Evolutionary conservation across 1,139 yeast genomes (phyloP), one percentile per base, ranked within the genome.

Genomic region (Wickerhamomyces sp.): DNA sequence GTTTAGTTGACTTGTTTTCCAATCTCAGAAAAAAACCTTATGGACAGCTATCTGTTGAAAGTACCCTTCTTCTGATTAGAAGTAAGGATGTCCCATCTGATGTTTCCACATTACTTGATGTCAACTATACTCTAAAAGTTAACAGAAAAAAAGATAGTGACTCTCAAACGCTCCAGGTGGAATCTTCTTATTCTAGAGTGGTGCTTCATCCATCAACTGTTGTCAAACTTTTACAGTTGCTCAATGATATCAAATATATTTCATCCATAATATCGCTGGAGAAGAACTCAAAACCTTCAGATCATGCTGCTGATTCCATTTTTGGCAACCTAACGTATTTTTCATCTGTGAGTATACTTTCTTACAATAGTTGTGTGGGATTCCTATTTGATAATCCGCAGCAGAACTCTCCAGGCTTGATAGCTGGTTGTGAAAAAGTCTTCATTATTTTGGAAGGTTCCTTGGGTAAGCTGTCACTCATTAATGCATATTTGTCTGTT

Each of bases 361-460:
- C 89, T 0, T 75, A 80, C 48, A 78, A 82, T 49, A 71, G 84
- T 45, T 83, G 94, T 51, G 45, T 82, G 27, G 95, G 95, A 0
- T 86, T 95, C 89, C 58, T 87, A 7, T 83, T 83, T 55, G 70
- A 69, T 17, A 59, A 59, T n/a, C 55, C 54, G 0, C 21, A 42
- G 10, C 41, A 41, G 22, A 44, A 60, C 5, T 65, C 65, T 20
- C 74, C 74, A 18, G 96, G 96, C 16, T 55, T 86, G n/a, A 78
- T 84, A 32, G 48, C 78, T 34, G 96, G 96, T 0, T 87, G 86
- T 39, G 86, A 84, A 45, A 63, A 81, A 28, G 72, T 82, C 33
- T 81, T 78, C 51, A 79, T 84, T 1, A 76, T 78, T 0, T 72
- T 78, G 21, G 82, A 79, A 40, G 74, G 73, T 28, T 68, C 67